phyloP scores from a whole-genome alignment of 345 rosid species.

The Atalantia buxifolia region DNA sequence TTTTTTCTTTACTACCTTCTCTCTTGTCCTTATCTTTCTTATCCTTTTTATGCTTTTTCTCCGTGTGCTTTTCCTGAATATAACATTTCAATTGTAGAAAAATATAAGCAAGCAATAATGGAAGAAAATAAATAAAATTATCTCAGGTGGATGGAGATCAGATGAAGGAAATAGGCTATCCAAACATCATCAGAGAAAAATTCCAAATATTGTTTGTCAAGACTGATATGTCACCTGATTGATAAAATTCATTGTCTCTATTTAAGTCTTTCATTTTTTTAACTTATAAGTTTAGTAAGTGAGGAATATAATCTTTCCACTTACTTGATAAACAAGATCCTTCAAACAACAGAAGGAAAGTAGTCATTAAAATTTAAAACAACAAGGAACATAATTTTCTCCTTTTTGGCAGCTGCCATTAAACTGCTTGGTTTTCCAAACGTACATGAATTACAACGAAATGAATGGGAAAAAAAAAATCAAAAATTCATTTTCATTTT shows the following conservation, averaged over 20 bases:
- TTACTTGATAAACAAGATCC: background rate
- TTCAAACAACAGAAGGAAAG: background rate
- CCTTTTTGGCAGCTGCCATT: background rate
- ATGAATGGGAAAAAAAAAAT: background rate
- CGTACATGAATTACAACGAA: background rate
- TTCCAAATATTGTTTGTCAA: background rate
- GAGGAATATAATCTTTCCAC: background rate
- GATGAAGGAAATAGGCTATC: background rate
- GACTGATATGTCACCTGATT: background rate
- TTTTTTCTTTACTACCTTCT: constrained; percentile 45
- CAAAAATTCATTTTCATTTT: background rate
- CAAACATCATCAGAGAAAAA: background rate
- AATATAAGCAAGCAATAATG: background rate
- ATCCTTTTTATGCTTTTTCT: constrained; percentile 53
- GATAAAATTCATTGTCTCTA: background rate
- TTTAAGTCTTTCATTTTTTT: background rate
- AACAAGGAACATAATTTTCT: background rate
- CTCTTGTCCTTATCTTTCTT: constrained; percentile 49
- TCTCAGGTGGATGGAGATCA: background rate
- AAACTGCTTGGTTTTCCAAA: background rate
- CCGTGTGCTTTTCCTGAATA: constrained; percentile 52
- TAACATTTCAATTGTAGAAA: background rate
- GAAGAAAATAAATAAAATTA: background rate
- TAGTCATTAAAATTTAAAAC: background rate
- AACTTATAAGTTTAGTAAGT: background rate